These are phyloP conservation scores for Carex arenaria DNA, from an alignment of 202 grass and related monocot genomes.

Conservation along the genomic window DNA sequence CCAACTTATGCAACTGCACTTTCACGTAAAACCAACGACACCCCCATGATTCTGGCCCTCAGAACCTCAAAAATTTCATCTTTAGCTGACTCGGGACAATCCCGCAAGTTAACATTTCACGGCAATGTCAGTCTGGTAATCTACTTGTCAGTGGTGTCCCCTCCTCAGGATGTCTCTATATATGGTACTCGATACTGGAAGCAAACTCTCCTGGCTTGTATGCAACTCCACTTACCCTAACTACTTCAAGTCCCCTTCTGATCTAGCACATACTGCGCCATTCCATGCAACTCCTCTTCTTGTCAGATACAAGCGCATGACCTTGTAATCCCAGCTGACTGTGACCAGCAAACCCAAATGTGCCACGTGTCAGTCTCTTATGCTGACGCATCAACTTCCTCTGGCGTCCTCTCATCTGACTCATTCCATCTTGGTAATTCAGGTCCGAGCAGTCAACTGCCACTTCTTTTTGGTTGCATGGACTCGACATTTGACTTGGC, in stretches of 20 bases:
- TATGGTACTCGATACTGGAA: constrained; percentile 90
- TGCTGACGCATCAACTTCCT: constrained; percentile 58
- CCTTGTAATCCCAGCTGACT: constrained; percentile 55
- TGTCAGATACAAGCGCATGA: constrained; percentile 52
- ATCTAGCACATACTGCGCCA: constrained; percentile 44
- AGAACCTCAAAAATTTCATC: constrained; percentile 29
- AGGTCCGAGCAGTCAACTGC: not conserved
- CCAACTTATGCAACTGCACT: not conserved
- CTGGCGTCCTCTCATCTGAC: constrained; percentile 53
- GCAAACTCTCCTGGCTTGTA: constrained; percentile 80
- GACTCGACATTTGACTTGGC: constrained; percentile 35
- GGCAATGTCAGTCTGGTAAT: constrained; percentile 67
- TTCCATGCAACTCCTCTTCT: constrained; percentile 47
- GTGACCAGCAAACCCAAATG: constrained; percentile 33
- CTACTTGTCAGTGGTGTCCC: constrained; percentile 45
- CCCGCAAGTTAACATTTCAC: constrained; percentile 53
- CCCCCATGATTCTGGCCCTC: constrained; percentile 27
- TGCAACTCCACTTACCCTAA: constrained; percentile 37
- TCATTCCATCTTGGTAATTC: constrained; percentile 37
- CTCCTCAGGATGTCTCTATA: constrained; percentile 70
- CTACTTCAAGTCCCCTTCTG: constrained; percentile 31
- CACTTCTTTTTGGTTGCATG: constrained; percentile 66
- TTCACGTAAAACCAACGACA: not conserved
- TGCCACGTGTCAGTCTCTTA: constrained; percentile 77
- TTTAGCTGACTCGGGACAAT: not conserved